These are phyloP conservation scores for Cercospora sp. DNA, from an alignment of 2,329 filamentous ascomycete genomes.

Conservation along the genomic window DNA sequence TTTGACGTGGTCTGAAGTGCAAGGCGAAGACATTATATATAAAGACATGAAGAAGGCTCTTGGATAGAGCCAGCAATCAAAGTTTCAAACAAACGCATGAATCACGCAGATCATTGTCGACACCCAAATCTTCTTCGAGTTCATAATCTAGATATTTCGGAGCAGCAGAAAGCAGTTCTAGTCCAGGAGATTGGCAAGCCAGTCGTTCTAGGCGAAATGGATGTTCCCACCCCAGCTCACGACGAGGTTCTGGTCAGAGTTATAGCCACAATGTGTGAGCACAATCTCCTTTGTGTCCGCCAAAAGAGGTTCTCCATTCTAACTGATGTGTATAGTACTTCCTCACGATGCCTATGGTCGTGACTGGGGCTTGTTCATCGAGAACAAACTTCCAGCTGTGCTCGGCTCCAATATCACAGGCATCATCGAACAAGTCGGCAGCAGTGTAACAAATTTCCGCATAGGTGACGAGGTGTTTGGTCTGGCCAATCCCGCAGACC, in stretches of 20 bases:
- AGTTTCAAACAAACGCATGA: not conserved
- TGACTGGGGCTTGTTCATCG: constrained; percentile 17
- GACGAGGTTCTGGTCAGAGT: constrained; percentile 19
- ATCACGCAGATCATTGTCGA: not conserved
- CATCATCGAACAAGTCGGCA: constrained; percentile 9
- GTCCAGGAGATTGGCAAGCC: constrained; percentile 13
- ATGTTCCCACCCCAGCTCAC: constrained; percentile 10
- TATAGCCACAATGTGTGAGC: constrained; percentile 14
- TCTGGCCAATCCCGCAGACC: not conserved
- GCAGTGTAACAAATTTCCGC: not conserved
- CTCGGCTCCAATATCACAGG: constrained; percentile 15
- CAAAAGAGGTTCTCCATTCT: not conserved
- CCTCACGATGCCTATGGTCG: constrained; percentile 21
- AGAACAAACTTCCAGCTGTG: constrained; percentile 11
- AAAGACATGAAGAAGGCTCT: not conserved
- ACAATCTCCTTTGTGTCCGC: not conserved
- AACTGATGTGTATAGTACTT: constrained; percentile 1
- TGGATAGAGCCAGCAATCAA: not conserved
- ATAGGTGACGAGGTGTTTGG: constrained; percentile 11
- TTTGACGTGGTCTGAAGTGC: not conserved
- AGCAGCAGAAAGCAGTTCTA: constrained; percentile 17
- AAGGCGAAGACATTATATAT: not conserved
- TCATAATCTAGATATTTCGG: not conserved
- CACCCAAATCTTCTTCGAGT: not conserved
- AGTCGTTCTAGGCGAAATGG: constrained; percentile 4